phyloP scores from a whole-genome alignment of 495 filamentous ascomycete genomes.

The Podospora tetraspora region DNA sequence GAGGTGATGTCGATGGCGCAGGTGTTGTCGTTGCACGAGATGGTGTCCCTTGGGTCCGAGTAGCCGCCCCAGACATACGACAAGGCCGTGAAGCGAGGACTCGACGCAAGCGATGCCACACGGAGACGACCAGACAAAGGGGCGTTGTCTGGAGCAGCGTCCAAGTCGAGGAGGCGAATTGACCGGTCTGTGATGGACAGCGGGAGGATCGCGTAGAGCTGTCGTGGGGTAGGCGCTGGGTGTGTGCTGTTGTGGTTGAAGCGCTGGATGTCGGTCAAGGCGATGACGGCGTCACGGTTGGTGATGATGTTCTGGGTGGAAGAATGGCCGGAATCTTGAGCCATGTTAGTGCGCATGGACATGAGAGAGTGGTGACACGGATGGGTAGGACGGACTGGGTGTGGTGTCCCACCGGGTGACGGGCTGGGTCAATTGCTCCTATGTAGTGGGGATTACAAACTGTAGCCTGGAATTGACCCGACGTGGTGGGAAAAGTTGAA shows the following conservation, averaged over 20 bases:
- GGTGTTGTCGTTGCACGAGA: too few species aligned
- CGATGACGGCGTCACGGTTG: neutral
- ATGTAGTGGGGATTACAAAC: neutral
- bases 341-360: neutral
- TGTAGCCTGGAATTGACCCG: neutral
- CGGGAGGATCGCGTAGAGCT: neutral
- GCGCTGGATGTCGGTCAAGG: neutral
- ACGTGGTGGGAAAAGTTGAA: neutral
- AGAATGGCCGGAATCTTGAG: neutral
- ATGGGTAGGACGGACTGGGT: neutral
- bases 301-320: neutral
- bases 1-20: too few species aligned
- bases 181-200: neutral
- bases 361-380: neutral
- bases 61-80: too few species aligned
- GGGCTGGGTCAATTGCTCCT: neutral
- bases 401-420: neutral
- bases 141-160: neutral
- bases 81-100: too few species aligned
- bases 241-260: neutral
- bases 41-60: too few species aligned
- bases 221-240: neutral
- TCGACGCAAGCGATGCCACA: too few species aligned
- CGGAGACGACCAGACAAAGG: too few species aligned
- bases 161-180: neutral